Evolutionary conservation across 2,329 filamentous ascomycete genomes (phyloP).

Genomic region (Beauveria pseudobassiana): DNA sequence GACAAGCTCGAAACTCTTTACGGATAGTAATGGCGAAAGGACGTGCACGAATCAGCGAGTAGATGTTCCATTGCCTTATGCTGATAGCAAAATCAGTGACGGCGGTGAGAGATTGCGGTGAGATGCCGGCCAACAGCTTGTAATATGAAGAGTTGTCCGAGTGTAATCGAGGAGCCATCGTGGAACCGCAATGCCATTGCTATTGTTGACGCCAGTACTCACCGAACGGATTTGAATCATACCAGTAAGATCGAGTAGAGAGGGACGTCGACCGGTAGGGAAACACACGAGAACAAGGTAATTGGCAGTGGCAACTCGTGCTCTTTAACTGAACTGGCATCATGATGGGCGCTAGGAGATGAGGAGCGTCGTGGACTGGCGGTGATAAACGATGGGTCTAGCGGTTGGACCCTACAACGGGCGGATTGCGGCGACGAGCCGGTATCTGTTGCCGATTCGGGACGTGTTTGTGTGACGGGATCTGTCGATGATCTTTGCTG

Average conservation of each 20-base stretch:
- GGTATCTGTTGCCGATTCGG: constrained; percentile 2
- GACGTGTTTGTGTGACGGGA: neutral
- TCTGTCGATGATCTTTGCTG: neutral
- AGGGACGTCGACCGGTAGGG: neutral
- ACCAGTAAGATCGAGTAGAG: neutral
- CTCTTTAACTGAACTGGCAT: neutral
- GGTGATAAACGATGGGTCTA: neutral
- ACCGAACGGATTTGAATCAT: neutral
- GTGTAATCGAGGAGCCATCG: constrained; percentile 1
- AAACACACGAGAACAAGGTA: neutral
- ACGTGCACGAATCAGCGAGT: neutral
- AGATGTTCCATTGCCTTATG: neutral
- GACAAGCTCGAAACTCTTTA: neutral
- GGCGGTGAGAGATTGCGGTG: neutral
- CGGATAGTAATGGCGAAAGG: neutral
- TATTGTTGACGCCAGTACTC: neutral
- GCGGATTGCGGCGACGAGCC: neutral
- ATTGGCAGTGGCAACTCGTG: neutral
- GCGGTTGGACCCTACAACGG: neutral
- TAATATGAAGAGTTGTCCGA: neutral
- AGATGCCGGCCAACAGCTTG: neutral
- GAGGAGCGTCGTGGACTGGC: neutral
- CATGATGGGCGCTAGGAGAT: neutral
- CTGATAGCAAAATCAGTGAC: neutral
- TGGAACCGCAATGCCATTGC: neutral